A percentile compares a stretch with the other conserved stretches of the same genome.
These are phyloP conservation scores for Carex sylvatica DNA, from an alignment of 202 grass and related monocot genomes.

Conservation along the genomic window DNA sequence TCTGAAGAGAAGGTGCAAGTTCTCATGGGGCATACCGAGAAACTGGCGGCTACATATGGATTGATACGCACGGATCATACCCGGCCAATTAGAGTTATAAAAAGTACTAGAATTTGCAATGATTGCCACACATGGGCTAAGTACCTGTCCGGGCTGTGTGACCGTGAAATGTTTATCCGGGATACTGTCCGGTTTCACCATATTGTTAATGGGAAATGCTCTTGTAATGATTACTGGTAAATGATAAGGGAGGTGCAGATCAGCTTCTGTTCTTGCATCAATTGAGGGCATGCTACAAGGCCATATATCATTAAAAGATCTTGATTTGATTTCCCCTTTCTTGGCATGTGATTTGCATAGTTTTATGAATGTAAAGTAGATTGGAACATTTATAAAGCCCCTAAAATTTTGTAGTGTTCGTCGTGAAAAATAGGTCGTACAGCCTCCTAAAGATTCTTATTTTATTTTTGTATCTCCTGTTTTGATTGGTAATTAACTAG, in stretches of 20 bases:
- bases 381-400: background rate
- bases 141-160: slow-evolving; percentile 43
- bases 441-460: too few species aligned
- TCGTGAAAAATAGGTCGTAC: too few species aligned
- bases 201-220: slow-evolving; percentile 66
- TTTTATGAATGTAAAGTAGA: background rate
- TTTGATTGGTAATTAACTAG: too few species aligned
- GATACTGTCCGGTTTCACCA: slow-evolving; percentile 67
- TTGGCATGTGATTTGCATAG: background rate
- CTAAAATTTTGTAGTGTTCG: background rate
- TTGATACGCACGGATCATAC: slow-evolving; percentile 50
- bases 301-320: background rate
- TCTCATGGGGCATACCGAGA: slow-evolving; percentile 72
- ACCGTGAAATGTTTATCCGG: slow-evolving; percentile 49
- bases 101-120: slow-evolving; percentile 77
- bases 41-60: slow-evolving; percentile 71
- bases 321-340: background rate
- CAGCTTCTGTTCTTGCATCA: background rate
- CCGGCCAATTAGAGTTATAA: slow-evolving; percentile 64
- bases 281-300: background rate
- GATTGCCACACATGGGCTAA: slow-evolving; percentile 76
- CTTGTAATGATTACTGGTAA: slow-evolving; percentile 82
- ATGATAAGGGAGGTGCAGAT: background rate
- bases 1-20: slow-evolving; percentile 69
- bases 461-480: too few species aligned